Base-by-base conservation (phyloP, 2,329 filamentous ascomycete genomes). In the Xylariaceae sp. region DNA sequence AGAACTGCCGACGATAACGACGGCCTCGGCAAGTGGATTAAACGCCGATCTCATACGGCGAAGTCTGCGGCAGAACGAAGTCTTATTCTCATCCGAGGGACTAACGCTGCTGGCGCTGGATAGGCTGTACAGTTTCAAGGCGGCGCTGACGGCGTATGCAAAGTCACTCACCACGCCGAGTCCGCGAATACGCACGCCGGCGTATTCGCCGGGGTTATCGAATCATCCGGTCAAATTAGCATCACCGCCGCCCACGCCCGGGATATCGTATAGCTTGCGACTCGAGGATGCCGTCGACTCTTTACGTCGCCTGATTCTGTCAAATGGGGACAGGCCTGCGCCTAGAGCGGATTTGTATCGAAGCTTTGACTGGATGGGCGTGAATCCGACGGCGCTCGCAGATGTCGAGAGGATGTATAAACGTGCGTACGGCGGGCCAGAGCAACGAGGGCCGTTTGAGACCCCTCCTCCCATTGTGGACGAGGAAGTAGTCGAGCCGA, bases 271-370 rank as follows among this genome's bases (percentile, higher is more conserved):
- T 37, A 65, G 58, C 35, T 61, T 65, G 37, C 76, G 79, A 9
- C 76, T 87, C 7, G 82, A 86, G 64, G 79, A 84, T 52, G 83
- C 85, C 34, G 82, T 88, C 52, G 83, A 87, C 69, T 84, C 86
- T 68, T 76, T 88, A 44, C 79, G 84, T 2, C 78, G 84, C 3
- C 78, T 84, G 23, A 79, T 87, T n/a, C 76, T 88, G 10, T 77
- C 81, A 13, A 80, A 77, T 59, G 77, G 79, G 18, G 78, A 81
- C 1, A 71, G 73, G 7, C 76, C 77, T n/a, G 71, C 87, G 8
- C 72, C 74, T 2, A 80, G 80, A 60, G 74, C 77, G 3, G 77
- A 82, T 53, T 73, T 88, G 15, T 71, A 82, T 52, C 74, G 79
- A 9, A 80, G 77, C 1, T 88, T 86, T 62, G 78, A 80, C 61